Evolutionary conservation across 2,329 filamentous ascomycete genomes (phyloP).

Genomic region (Aspergillus pseudoglaucus): DNA sequence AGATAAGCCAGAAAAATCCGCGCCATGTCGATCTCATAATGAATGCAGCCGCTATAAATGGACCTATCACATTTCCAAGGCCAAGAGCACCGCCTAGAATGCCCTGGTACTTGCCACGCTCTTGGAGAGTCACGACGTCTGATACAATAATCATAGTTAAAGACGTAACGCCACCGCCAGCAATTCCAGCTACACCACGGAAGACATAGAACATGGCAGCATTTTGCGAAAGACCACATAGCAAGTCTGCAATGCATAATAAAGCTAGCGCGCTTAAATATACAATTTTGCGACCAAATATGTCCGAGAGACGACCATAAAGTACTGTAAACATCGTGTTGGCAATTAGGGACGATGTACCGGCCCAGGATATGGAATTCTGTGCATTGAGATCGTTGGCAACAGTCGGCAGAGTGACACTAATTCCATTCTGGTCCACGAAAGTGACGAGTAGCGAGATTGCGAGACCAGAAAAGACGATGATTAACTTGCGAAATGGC

Average conservation of each 20-base stretch:
- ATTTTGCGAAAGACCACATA: slow-evolving; percentile 53
- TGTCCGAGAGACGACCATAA: slow-evolving; percentile 57
- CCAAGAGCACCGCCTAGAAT: slow-evolving; percentile 42
- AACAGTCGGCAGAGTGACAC: slow-evolving; percentile 48
- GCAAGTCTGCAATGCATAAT: slow-evolving; percentile 51
- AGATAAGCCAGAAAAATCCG: slow-evolving; percentile 46
- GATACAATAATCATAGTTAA: slow-evolving; percentile 57
- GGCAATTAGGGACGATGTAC: slow-evolving; percentile 62
- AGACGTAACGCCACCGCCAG: slow-evolving; percentile 54
- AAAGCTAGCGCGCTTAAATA: slow-evolving; percentile 49
- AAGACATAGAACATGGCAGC: slow-evolving; percentile 56
- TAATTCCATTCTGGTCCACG: slow-evolving; percentile 54
- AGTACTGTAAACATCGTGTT: slow-evolving; percentile 60
- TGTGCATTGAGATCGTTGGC: slow-evolving; percentile 41
- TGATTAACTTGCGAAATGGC: slow-evolving; percentile 39
- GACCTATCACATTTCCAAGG: slow-evolving; percentile 42
- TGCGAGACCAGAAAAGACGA: slow-evolving; percentile 48
- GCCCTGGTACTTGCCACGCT: slow-evolving; percentile 51
- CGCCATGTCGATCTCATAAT: slow-evolving; percentile 40
- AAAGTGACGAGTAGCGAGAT: slow-evolving; percentile 50
- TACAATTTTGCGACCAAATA: slow-evolving; percentile 55
- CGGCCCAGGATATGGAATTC: slow-evolving; percentile 59
- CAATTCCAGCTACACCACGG: slow-evolving; percentile 55
- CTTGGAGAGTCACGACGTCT: slow-evolving; percentile 53
- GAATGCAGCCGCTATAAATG: slow-evolving; percentile 43